Evolutionary conservation across 2,329 filamentous ascomycete species (phyloP), one percentile per base, ranked within the genome.

Genomic region (Dactylellina sp.): DNA sequence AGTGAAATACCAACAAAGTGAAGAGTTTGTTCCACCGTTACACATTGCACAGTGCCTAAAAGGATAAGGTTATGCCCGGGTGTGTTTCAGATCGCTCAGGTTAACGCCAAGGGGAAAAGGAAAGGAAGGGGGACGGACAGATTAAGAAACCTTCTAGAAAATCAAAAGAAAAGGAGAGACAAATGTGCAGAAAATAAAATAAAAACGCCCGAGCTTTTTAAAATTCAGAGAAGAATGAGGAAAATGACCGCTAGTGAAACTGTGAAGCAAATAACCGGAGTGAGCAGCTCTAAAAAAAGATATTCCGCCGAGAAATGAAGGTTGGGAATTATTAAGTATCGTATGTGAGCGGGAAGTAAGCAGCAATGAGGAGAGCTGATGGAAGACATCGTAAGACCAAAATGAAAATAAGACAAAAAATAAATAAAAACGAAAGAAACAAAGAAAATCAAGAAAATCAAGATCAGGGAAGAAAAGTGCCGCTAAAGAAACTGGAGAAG

Each of bases 71-170:
- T 74, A 55, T 57, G 70, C 53, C 46, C 56, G 66, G 70, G 49
- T 66, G 61, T 74, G 70, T 74, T 74, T 74, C 70, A 74, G 59
- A 65, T 47, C 37, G 16, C 16, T 32, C 42, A 56, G 40, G 5
- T 65, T 56, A 56, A 65, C 61, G 61, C 61, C 55, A 72, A 63
- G 61, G 37, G 47, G 49, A 57, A 65, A n/a, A n/a, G n/a, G 50
- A 42, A 59, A 63, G 62, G 42, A 60, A 39, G 55, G 47, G 9
- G 57, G 25, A 28, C 28, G 59, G 49, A 60, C 60, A 55, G 24
- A 72, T 61, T 47, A 16, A 66, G 70, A 25, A 74, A 66, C 61
- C 61, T 74, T 74, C 70, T 74, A 74, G 70, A 74, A 74, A 40
- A 32, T 42, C 49, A 40, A 59, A 28, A 25, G n/a, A 35, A 44